phyloP scores from a whole-genome alignment of 192 early-diverging fungal genomes.

The Entomortierella lignicola region DNA sequence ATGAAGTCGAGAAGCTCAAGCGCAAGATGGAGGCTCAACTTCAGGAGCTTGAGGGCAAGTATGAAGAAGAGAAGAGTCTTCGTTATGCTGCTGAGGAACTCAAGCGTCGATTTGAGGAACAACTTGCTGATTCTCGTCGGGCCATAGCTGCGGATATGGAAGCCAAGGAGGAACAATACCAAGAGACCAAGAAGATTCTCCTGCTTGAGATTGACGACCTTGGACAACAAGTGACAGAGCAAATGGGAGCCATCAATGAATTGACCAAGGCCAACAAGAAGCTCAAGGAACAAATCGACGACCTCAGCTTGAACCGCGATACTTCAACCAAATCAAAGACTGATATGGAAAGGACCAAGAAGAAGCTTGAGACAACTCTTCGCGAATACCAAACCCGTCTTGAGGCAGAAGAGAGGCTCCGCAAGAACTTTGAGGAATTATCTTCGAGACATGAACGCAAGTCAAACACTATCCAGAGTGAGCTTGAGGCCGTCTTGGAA shows the following conservation, averaged over 20 bases:
- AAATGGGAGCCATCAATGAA: conserved; percentile 55
- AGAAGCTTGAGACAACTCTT: conserved; percentile 43
- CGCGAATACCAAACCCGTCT: conserved; percentile 45
- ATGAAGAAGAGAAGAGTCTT: conserved; percentile 71
- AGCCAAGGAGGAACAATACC: conserved; percentile 77
- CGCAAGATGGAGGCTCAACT: conserved; percentile 70
- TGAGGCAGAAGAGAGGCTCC: conserved; percentile 31
- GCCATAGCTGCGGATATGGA: conserved; percentile 69
- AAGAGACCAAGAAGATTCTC: conserved; percentile 77
- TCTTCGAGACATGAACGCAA: conserved; percentile 45
- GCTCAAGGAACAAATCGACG: conserved; percentile 70
- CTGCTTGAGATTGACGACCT: conserved; percentile 66
- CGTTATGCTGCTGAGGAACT: conserved; percentile 73
- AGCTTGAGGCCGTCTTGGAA: conserved; percentile 58
- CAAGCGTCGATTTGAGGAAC: conserved; percentile 73
- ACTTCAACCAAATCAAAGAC: conserved; percentile 62
- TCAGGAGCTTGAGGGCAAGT: conserved; percentile 67
- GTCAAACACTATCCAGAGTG: conserved; percentile 44
- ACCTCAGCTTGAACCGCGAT: conserved; percentile 62
- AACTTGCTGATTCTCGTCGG: conserved; percentile 75
- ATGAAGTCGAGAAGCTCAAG: conserved; percentile 77
- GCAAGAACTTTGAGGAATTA: conserved; percentile 50
- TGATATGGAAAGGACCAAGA: conserved; percentile 66
- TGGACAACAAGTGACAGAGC: conserved; percentile 69
- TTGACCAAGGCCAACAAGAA: conserved; percentile 64